Base-by-base conservation (phyloP, 805 yeast genomes). In the Teunomyces tritomae region DNA sequence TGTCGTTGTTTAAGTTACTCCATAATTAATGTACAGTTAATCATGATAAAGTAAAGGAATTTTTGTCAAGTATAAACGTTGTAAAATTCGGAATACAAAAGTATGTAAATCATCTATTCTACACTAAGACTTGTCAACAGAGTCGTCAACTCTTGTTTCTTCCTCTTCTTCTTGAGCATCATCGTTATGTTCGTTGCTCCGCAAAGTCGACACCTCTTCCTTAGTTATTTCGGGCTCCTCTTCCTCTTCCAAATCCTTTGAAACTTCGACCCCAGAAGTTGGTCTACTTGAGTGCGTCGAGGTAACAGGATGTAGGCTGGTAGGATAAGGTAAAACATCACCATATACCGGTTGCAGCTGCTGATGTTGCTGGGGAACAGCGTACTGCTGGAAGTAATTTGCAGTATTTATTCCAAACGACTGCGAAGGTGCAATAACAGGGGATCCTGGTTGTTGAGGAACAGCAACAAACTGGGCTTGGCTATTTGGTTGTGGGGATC, bases 1-100 rank as follows among this genome's bases (percentile, higher is more conserved):
- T 89, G 99, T 94, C 77, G 99, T 94, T 78, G 99, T 91, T 77
- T 94, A 91, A 84, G 55, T 37, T 37, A 37, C 27, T 37, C 27
- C 40, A 37, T 37, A 24, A 24, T 37, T 37, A 17, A 16, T 17
- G 20, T 35, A 35, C 39, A 35, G 39, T 37, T 37, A 37, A 37
- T 13, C 34, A 32, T 32, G 34, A 29, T 20, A 28, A 39, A 39
- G 29, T 39, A n/a, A 28, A 39, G 24, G 24, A 39, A 20, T 16
- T 32, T 32, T 16, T 13, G 34, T 32, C 16, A 37, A 20, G 16
- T n/a, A 37, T 24, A 20, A 20, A 37, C 40, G 8, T n/a, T 2
- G 26, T 26, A 37, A 34, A 24, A 32, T 32, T 16, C 13, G 14
- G 17, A 32, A 32, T 32, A 32, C 34, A 32, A 7, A 10, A 32